These are phyloP conservation scores for Dorcoceras hygrometricum DNA, from an alignment of 257 asterid genomes.

Conservation along the genomic window DNA sequence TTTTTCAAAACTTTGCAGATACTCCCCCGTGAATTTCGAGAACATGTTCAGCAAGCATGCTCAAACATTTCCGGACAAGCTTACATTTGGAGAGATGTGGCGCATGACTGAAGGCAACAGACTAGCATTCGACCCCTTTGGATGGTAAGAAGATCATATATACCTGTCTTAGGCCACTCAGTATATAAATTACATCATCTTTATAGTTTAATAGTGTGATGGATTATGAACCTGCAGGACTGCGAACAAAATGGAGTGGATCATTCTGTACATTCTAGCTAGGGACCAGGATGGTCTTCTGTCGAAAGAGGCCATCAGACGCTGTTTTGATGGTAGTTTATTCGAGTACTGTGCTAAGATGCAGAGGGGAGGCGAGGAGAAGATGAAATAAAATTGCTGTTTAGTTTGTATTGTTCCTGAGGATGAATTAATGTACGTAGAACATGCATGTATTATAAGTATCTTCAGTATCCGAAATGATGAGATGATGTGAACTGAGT, in stretches of 20 bases:
- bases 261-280: constrained; percentile 53
- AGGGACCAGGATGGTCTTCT: constrained; percentile 72
- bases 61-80: constrained; percentile 58
- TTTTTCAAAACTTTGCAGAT: constrained; percentile 35
- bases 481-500: neutral
- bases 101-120: constrained; percentile 66
- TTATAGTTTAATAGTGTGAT: neutral
- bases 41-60: constrained; percentile 76
- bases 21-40: constrained; percentile 63
- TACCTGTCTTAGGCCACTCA: neutral
- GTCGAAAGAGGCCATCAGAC: constrained; percentile 78
- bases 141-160: constrained; percentile 39
- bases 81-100: constrained; percentile 65
- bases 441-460: neutral
- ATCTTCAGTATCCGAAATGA: neutral
- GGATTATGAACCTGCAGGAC: constrained; percentile 35
- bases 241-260: constrained; percentile 68
- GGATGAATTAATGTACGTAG: neutral
- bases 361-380: constrained; percentile 39
- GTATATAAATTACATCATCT: too few species aligned
- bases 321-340: constrained; percentile 81
- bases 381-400: constrained; percentile 29
- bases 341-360: constrained; percentile 77
- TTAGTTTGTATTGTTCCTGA: neutral
- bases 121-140: constrained; percentile 50